Conservation (phyloP, 2,329 filamentous ascomycete species). For the Microsporum ferrugineum region DNA sequence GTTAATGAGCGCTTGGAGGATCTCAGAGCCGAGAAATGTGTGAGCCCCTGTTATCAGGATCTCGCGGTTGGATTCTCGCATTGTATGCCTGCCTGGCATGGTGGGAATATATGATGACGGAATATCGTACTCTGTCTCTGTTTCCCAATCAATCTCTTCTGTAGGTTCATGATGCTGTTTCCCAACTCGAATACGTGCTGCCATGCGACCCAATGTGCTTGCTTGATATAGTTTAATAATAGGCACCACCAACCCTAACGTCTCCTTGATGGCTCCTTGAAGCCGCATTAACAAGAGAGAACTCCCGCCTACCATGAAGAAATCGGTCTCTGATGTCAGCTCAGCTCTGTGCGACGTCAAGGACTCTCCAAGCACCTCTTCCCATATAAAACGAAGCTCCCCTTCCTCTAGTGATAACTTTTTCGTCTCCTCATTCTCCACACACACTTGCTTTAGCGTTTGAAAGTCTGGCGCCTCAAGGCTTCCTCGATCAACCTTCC, state of each 20-base stretch:
- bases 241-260: slow-evolving; percentile 22
- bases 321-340: slow-evolving; percentile 1
- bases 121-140: background rate
- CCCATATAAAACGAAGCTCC: slow-evolving; percentile 2
- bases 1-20: no score
- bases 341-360: background rate
- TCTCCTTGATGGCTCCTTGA: slow-evolving; percentile 23
- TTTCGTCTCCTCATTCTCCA: no score
- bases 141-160: background rate
- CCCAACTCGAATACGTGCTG: background rate
- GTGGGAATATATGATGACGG: no score
- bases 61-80: no score
- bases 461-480: background rate
- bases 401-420: background rate
- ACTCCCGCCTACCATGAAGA: slow-evolving; percentile 23
- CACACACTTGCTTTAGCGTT: background rate
- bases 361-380: background rate
- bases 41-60: no score
- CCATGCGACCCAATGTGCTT: slow-evolving; percentile 24
- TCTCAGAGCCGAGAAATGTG: no score
- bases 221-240: slow-evolving; percentile 29
- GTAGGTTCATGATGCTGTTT: background rate
- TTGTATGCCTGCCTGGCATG: no score
- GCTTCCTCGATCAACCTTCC: slow-evolving; percentile 8
- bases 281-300: slow-evolving; percentile 25